Base-by-base conservation (phyloP, 495 filamentous ascomycete species). In the Poronia punctata region DNA sequence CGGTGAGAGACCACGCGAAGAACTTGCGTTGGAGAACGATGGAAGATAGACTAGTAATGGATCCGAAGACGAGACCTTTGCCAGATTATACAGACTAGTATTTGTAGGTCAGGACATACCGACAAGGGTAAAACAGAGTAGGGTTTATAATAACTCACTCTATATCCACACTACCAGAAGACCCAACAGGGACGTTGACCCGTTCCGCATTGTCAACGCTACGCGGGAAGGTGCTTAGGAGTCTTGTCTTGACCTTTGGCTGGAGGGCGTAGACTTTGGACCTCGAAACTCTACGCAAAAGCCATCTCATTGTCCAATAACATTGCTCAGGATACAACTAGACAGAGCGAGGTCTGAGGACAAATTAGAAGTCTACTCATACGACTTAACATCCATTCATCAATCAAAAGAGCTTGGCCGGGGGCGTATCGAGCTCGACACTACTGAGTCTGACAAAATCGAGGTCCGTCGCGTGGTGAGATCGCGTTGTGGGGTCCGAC, bases 321-420 rank as follows among this genome's bases (percentile, higher is more conserved):
- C 18, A 14, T 58, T 7, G n/a, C n/a, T n/a, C n/a, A 19, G 9
- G n/a, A 8, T 16, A 11, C 3, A 10, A 8, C 11, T 27, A 26
- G 16, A 37, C 7, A 12, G 4, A 18, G 10, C 35, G 15, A 24
- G 16, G 15, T 17, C 10, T 12, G 14, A 20, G 18, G 3, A 20
- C 3, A 35, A n/a, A n/a, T 6, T 20, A 21, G 16, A 83, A 6
- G 80, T 67, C 72, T 15, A 82, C 80, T 3, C 59, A 80, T 10
- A 84, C 82, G 50, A 80, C 75, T 71, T 79, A 83, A 48, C 79
- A 83, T 8, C 76, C 83, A 0, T 82, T 83, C 45, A 74, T 82
- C 7, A 72, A 75, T 2, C 71, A 68, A 0, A n/a, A n/a, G n/a
- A n/a, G n/a, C n/a, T n/a, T n/a, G n/a, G n/a, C n/a, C n/a, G n/a